phyloP scores from a whole-genome alignment of 2,329 filamentous ascomycete species.

The Ceratocystis ficicola region DNA sequence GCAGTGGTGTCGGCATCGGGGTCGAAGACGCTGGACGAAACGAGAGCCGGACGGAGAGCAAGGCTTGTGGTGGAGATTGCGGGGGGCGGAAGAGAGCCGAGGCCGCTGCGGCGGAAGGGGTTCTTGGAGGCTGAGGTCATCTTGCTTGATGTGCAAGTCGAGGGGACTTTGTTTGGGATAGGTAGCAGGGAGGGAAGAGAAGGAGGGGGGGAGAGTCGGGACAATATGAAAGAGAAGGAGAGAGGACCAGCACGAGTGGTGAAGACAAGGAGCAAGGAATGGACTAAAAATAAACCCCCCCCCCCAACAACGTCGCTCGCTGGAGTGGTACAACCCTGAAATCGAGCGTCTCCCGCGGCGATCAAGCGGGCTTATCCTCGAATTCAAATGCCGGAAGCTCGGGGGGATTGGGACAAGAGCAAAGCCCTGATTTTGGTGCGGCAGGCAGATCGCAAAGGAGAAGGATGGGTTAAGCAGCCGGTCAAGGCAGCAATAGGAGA shows the following conservation, averaged over 20 bases:
- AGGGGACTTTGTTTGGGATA: background rate
- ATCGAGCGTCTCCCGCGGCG: background rate
- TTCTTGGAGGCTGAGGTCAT: constrained; percentile 19
- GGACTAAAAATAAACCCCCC: background rate
- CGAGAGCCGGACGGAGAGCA: constrained; percentile 13
- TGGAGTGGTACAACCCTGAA: no score
- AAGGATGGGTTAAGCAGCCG: background rate
- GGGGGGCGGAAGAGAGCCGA: background rate
- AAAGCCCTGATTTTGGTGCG: background rate
- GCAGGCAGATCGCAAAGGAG: background rate
- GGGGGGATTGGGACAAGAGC: constrained; percentile 14
- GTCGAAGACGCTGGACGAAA: constrained; percentile 15
- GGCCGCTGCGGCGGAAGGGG: constrained; percentile 20
- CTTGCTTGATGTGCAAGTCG: background rate
- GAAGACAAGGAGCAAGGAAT: background rate
- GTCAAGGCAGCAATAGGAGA: background rate
- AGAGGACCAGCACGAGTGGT: background rate
- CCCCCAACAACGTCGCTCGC: no score
- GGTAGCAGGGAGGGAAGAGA: background rate
- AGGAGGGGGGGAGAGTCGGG: background rate
- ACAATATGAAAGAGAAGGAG: background rate
- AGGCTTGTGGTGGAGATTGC: constrained; percentile 11
- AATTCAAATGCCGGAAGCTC: constrained; percentile 15
- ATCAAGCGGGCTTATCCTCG: background rate
- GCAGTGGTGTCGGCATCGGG: constrained; percentile 16